These are phyloP conservation scores for Alternaria arborescens DNA, from an alignment of 2,329 filamentous ascomycete genomes.

Conservation along the genomic window DNA sequence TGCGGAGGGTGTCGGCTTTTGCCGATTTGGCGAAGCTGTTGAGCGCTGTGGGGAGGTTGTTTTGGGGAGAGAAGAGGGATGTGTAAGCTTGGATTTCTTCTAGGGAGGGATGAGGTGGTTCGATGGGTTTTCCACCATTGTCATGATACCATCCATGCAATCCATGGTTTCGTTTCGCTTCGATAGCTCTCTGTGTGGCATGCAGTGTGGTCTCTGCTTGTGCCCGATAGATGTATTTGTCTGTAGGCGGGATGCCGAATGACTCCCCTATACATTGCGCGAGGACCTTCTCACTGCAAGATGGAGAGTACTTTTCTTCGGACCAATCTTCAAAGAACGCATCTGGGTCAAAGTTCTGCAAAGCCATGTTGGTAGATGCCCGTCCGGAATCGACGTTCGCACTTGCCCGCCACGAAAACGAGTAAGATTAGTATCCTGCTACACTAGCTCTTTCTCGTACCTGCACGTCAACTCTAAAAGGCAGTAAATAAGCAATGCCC, in stretches of 20 bases:
- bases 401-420: background rate
- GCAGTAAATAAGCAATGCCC: conserved; percentile 12
- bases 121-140: conserved; percentile 45
- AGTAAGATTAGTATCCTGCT: background rate
- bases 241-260: conserved; percentile 57
- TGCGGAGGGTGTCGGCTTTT: conserved; percentile 68
- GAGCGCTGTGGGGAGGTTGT: conserved; percentile 68
- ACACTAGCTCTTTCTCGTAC: conserved; percentile 3
- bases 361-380: conserved; percentile 27
- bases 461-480: conserved; percentile 8
- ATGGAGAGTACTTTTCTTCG: conserved; percentile 44
- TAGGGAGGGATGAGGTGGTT: conserved; percentile 30
- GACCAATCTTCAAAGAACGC: conserved; percentile 56
- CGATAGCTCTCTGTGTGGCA: conserved; percentile 60
- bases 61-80: conserved; percentile 69
- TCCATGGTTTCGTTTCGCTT: conserved; percentile 56
- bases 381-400: background rate
- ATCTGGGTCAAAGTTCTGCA: conserved; percentile 56
- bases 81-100: conserved; percentile 73
- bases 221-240: conserved; percentile 62
- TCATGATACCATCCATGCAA: conserved; percentile 63
- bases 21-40: conserved; percentile 72
- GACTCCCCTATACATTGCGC: conserved; percentile 56
- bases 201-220: conserved; percentile 60
- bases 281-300: conserved; percentile 45